Percentiles rank a stretch among this genome's conserved stretches.
phyloP scores from a whole-genome alignment of 108 stramenopile species.

The Parietichytrium sp. region DNA sequence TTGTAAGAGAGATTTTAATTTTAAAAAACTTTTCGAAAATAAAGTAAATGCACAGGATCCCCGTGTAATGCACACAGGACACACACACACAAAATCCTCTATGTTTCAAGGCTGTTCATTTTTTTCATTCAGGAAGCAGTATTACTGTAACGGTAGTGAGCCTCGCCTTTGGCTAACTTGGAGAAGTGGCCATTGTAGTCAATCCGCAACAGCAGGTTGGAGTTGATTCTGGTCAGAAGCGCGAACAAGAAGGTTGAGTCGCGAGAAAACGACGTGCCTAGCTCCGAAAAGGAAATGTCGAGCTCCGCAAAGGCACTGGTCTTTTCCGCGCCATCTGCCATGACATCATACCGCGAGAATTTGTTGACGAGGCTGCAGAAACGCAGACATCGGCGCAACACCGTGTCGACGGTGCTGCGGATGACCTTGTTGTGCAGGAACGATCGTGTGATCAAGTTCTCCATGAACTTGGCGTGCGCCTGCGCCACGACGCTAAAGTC shows the following conservation, averaged over 20 bases:
- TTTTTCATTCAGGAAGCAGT: too few relatives aligned
- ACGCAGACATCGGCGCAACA: constrained; percentile 17
- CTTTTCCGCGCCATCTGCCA: neutral
- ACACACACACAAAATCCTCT: too few relatives aligned
- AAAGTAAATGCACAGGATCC: too few relatives aligned
- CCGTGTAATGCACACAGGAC: too few relatives aligned
- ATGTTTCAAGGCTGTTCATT: too few relatives aligned
- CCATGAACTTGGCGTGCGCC: neutral
- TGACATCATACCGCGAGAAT: neutral
- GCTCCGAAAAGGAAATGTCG: neutral
- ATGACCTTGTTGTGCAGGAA: constrained; percentile 31
- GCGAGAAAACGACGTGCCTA: neutral
- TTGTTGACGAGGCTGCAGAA: constrained; percentile 14
- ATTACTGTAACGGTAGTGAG: too few relatives aligned
- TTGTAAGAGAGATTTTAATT: too few relatives aligned
- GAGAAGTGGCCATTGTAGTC: constrained; percentile 9
- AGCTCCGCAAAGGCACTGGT: constrained; percentile 6
- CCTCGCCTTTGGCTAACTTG: constrained; percentile 3
- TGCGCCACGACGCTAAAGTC: neutral
- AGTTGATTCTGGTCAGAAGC: neutral
- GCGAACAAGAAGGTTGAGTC: neutral
- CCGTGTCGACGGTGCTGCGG: neutral
- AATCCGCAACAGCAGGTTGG: constrained; percentile 27
- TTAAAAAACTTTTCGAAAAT: too few relatives aligned
- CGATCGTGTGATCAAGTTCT: neutral